A percentile compares a stretch with the other conserved stretches of the same genome.
phyloP scores from a whole-genome alignment of 108 stramenopile species.

The Nitzschia sp. region DNA sequence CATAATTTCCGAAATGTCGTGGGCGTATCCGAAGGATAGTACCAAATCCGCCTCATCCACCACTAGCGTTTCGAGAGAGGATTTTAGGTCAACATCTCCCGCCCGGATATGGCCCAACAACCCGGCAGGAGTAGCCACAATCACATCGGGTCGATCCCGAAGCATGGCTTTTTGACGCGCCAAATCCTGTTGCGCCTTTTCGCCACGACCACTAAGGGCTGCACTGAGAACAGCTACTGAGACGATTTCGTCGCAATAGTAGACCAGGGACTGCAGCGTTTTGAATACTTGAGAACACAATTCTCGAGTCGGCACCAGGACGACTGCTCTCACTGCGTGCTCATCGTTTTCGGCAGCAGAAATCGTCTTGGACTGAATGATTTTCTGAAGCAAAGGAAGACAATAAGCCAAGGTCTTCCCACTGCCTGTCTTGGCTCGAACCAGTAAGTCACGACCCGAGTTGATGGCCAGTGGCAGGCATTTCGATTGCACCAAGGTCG shows the following conservation, averaged over 20 bases:
- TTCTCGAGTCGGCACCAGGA: constrained; percentile 97
- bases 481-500: constrained; percentile 85
- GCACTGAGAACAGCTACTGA: constrained; percentile 70
- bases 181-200: constrained; percentile 46
- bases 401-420: constrained; percentile 97
- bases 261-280: constrained; percentile 73
- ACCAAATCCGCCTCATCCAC: constrained; percentile 99
- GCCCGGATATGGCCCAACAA: constrained; percentile 70
- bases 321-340: constrained; percentile 67
- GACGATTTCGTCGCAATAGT: constrained; percentile 91
- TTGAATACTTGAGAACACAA: constrained; percentile 89
- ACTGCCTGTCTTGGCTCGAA: constrained; percentile 94
- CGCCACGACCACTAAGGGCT: constrained; percentile 29
- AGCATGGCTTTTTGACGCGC: constrained; percentile 73
- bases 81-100: constrained; percentile 53
- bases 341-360: background rate
- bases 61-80: constrained; percentile 83
- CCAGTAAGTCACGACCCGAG: constrained; percentile 91
- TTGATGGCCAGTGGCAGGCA: constrained; percentile 80
- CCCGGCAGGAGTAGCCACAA: constrained; percentile 79
- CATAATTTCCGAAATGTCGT: constrained; percentile 88
- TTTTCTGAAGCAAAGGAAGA: constrained; percentile 92
- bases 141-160: constrained; percentile 74
- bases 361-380: constrained; percentile 60
- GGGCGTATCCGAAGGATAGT: constrained; percentile 93